Conservation (phyloP, 2,329 filamentous ascomycete species). For the Fusarium armeniacum region DNA sequence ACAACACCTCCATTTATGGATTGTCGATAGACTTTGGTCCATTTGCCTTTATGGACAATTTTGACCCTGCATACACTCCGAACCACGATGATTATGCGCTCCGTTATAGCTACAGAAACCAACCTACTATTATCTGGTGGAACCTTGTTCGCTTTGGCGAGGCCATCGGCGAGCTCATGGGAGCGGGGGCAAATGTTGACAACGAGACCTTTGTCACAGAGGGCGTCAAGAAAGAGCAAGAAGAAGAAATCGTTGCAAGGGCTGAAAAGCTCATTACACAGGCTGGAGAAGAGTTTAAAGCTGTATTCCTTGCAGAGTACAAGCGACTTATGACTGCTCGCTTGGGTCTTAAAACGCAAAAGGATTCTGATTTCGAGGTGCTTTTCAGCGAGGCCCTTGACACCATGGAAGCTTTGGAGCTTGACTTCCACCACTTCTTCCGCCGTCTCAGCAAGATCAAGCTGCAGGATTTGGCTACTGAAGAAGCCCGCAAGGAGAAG, state of each 20-base stretch:
- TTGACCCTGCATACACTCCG: conserved; percentile 93
- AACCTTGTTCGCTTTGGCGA: conserved; percentile 94
- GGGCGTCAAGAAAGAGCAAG: conserved; percentile 75
- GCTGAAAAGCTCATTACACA: conserved; percentile 88
- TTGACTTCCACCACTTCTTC: conserved; percentile 97
- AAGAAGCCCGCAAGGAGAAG: conserved; percentile 71
- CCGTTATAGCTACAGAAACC: conserved; percentile 92
- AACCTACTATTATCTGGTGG: conserved; percentile 98
- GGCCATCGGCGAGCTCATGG: conserved; percentile 87
- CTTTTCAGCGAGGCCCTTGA: conserved; percentile 88
- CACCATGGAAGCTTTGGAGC: conserved; percentile 81
- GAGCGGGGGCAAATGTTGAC: conserved; percentile 80
- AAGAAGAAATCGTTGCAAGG: conserved; percentile 78
- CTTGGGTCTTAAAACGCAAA: conserved; percentile 79
- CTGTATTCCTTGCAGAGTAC: conserved; percentile 90
- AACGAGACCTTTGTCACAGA: conserved; percentile 77
- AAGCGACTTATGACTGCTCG: conserved; percentile 84
- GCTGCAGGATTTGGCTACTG: conserved; percentile 73
- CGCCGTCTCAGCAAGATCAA: conserved; percentile 77
- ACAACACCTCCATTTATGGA: conserved; percentile 93
- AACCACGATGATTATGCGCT: conserved; percentile 94
- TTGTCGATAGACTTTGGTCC: conserved; percentile 95
- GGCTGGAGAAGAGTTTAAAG: conserved; percentile 88
- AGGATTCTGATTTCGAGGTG: conserved; percentile 81
- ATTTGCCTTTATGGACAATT: conserved; percentile 97